These are phyloP conservation scores for Schizopora paradoxa DNA, from an alignment of 1,284 basidiomycete genomes.

Conservation along the genomic window DNA sequence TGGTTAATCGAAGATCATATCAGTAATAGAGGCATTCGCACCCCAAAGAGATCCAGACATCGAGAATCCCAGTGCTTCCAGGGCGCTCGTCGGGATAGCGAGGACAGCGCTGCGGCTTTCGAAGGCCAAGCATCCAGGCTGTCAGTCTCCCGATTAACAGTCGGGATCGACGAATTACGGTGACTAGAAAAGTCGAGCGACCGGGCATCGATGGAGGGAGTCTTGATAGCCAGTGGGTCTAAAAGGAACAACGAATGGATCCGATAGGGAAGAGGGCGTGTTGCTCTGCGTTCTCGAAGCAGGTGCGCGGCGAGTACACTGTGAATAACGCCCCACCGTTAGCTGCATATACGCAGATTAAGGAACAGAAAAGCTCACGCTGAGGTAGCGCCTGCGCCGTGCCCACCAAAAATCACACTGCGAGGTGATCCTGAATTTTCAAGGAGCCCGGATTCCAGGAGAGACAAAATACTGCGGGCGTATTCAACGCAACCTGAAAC, in stretches of 20 bases:
- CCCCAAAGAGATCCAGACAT: background rate
- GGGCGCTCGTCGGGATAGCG: background rate
- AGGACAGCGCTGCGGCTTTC: background rate
- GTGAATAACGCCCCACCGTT: background rate
- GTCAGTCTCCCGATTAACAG: background rate
- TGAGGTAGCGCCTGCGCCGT: constrained; percentile 2
- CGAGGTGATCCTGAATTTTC: background rate
- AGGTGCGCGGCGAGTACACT: background rate
- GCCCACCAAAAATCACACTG: constrained; percentile 2
- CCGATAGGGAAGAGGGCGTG: background rate
- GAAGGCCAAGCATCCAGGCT: background rate
- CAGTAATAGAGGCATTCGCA: background rate
- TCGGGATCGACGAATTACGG: background rate
- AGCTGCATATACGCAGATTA: background rate
- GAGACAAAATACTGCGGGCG: constrained; percentile 1
- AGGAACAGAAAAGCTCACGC: constrained; percentile 5
- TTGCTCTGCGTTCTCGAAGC: background rate
- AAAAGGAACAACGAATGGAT: background rate
- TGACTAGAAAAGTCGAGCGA: background rate
- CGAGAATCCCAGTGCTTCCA: background rate
- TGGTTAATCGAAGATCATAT: background rate
- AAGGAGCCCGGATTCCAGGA: background rate
- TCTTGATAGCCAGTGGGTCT: background rate
- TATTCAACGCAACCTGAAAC: constrained; percentile 6
- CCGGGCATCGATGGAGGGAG: background rate